Percentiles rank a stretch among this genome's conserved stretches.
These are phyloP conservation scores for Rhododendron ferrugineum DNA, from an alignment of 148 eudicot species.

Conservation along the genomic window DNA sequence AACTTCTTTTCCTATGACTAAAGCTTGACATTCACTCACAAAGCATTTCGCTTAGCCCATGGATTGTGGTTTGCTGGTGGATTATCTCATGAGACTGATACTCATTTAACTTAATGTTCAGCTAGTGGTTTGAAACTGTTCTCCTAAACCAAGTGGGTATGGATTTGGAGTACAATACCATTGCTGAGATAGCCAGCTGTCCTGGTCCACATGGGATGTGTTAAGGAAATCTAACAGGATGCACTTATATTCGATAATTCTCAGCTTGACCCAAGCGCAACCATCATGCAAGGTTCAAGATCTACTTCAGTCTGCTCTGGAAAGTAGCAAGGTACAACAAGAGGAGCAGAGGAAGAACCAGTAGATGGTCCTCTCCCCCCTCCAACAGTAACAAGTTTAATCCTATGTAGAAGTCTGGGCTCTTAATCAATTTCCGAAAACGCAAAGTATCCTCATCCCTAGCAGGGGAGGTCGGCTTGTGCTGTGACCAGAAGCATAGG, in stretches of 20 bases:
- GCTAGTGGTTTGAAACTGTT: not conserved
- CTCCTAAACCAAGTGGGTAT: not conserved
- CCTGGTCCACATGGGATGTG: not conserved
- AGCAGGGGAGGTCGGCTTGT: not conserved
- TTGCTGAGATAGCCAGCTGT: not conserved
- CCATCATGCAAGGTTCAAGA: not conserved
- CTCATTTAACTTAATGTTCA: not conserved
- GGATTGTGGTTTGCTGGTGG: not conserved
- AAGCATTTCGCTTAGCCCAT: not conserved
- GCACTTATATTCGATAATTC: not conserved
- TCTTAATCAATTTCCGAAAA: not conserved
- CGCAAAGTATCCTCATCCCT: not conserved
- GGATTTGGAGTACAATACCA: not conserved
- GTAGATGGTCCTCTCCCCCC: not conserved
- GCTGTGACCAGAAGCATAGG: not conserved
- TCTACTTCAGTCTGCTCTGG: not conserved
- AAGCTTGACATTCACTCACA: not conserved
- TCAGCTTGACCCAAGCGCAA: not conserved
- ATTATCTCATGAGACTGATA: not conserved
- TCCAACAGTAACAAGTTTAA: not conserved
- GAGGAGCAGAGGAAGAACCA: not conserved
- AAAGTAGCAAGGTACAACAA: not conserved
- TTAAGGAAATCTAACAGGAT: no score
- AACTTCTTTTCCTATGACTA: not conserved
- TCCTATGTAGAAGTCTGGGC: not conserved